Evolutionary conservation across 2,329 filamentous ascomycete genomes (phyloP), one percentile per base, ranked within the genome.

Genomic region (Cercospora sesami): DNA sequence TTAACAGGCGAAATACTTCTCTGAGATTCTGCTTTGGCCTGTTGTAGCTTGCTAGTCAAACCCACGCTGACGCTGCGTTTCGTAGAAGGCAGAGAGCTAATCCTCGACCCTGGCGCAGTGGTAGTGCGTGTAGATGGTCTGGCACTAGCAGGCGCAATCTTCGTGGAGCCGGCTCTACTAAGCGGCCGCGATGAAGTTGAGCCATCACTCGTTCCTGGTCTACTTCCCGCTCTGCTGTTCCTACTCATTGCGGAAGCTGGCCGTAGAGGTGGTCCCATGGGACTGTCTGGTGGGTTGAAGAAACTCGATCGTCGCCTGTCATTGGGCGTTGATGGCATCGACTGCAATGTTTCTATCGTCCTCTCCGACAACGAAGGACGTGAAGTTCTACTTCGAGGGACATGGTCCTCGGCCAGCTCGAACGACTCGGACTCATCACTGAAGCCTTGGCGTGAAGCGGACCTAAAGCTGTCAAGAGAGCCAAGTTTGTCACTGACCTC

Each of bases 291-390:
- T 1, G 83, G 80, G 60, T 88, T 89, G 76, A 91, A 95, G 78
- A 96, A 93, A 65, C 87, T 88, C 0, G 92, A 92, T 8, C 86
- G 83, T 64, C 89, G 87, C 67, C 87, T 87, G 63, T 85, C 87
- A 57, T 91, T 79, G 0, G 94, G 93, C 0, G 93, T 95, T 0
- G 91, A 88, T 0, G 93, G 91, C 31, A 97, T 82, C 58, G 89
- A 87, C 3, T 93, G 86, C 5, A 97, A 82, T 0, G 92, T 96
- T 78, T 96, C 92, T 51, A 96, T 89, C 0, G 94, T 96, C 67
- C 94, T 85, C 74, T 97, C 94, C 0, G 91, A 89, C 4, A 97
- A 83, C 0, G 92, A 94, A 14, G 81, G 82, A 12, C 83, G 76
- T 6, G 78, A 76, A 4, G 80, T 74, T 71, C 62, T 86, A 83